Evolutionary conservation across 371 early-diverging fungal genomes (phyloP).

Genomic region (Blyttiomyces sp.): DNA sequence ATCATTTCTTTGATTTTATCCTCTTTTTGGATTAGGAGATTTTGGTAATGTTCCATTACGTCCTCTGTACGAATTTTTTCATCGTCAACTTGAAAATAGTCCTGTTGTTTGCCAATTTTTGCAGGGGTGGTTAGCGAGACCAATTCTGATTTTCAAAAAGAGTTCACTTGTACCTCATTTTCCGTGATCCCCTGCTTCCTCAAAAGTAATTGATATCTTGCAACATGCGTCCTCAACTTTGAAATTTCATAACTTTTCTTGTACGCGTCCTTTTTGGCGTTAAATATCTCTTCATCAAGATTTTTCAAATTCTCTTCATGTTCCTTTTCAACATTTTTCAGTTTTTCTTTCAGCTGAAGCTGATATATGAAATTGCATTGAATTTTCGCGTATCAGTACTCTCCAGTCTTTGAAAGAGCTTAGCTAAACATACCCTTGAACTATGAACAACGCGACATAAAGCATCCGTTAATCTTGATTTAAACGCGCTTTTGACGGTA

Average conservation of each 20-base stretch:
- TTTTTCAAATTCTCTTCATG: no score
- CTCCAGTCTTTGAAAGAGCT: no score
- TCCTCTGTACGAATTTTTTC: constrained; percentile 6
- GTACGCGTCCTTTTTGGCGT: constrained; percentile 3
- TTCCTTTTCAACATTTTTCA: no score
- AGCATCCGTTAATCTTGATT: no score
- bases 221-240: constrained; percentile 9
- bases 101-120: neutral
- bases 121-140: neutral
- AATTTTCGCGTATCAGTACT: no score
- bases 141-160: neutral
- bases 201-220: constrained; percentile 6
- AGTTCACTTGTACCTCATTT: neutral
- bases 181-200: constrained; percentile 6
- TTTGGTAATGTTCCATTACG: constrained; percentile 9
- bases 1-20: no score
- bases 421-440: no score
- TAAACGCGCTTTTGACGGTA: no score
- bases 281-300: neutral
- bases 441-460: no score
- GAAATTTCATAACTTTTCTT: constrained; percentile 6
- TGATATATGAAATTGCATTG: no score
- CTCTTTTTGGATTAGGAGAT: no score
- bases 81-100: constrained; percentile 3
- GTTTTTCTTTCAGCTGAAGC: no score